These are phyloP conservation scores for Microsporum canis DNA, from an alignment of 2,329 filamentous ascomycete species.

Conservation along the genomic window DNA sequence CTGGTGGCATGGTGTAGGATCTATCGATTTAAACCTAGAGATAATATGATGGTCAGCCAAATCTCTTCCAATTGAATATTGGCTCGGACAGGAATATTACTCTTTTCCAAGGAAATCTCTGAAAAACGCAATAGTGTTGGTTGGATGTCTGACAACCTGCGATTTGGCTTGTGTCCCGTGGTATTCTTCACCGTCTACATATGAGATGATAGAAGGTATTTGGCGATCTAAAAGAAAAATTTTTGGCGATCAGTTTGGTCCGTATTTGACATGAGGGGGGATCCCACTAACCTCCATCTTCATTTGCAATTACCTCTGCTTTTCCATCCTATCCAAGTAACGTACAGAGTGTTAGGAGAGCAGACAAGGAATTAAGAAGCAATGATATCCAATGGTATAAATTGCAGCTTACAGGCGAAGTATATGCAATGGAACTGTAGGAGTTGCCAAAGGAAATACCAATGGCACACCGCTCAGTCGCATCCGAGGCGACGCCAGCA, in stretches of 20 bases:
- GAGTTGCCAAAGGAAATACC: conserved; percentile 97
- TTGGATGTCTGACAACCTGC: conserved; percentile 82
- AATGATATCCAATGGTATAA: not conserved
- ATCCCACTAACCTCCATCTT: conserved; percentile 68
- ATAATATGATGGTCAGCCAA: not conserved
- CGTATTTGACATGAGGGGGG: not conserved
- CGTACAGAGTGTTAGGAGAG: not conserved
- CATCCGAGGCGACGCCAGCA: conserved; percentile 37
- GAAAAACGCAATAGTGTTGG: conserved; percentile 92
- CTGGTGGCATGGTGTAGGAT: conserved; percentile 86
- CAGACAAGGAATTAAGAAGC: not conserved
- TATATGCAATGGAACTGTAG: conserved; percentile 93
- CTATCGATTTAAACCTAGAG: conserved; percentile 75
- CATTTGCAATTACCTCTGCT: conserved; percentile 95
- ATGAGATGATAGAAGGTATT: conserved; percentile 88
- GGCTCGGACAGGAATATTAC: conserved; percentile 36
- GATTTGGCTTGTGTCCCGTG: conserved; percentile 90
- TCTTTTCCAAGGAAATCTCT: conserved; percentile 91
- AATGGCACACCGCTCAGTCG: conserved; percentile 56
- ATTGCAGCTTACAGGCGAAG: conserved; percentile 44
- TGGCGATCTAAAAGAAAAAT: conserved; percentile 61
- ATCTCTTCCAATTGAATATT: not conserved
- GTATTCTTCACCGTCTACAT: conserved; percentile 92
- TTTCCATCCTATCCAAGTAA: conserved; percentile 59
- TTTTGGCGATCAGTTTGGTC: not conserved